A percentile compares a stretch with the other conserved stretches of the same genome.
Conservation (phyloP, 192 early-diverging fungal species). For the Coemansia reversa region DNA sequence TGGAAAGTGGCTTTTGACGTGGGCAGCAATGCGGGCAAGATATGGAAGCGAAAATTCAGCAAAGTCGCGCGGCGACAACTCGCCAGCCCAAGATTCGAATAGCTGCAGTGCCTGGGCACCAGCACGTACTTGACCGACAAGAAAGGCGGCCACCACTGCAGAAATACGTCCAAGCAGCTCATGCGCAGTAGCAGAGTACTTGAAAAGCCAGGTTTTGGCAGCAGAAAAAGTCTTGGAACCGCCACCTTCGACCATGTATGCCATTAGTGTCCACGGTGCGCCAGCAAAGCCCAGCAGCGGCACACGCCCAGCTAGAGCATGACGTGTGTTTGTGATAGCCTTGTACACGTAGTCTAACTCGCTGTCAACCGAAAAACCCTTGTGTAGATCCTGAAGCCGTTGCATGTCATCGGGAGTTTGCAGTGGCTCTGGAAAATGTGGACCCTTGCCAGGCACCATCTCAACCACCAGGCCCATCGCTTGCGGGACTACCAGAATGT, state of each 20-base stretch:
- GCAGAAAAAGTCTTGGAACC: constrained; percentile 87
- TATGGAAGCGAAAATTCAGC: constrained; percentile 88
- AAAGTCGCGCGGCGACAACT: constrained; percentile 82
- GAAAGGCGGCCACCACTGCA: constrained; percentile 80
- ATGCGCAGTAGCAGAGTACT: constrained; percentile 71
- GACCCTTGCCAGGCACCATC: constrained; percentile 90
- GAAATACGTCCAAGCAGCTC: constrained; percentile 77
- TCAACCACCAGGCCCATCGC: constrained; percentile 92
- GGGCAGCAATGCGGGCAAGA: constrained; percentile 71
- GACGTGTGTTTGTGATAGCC: constrained; percentile 91
- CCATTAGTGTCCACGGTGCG: constrained; percentile 98
- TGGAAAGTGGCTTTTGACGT: constrained; percentile 64
- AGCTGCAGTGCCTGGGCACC: constrained; percentile 97
- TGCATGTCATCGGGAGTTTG: constrained; percentile 65
- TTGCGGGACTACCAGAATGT: constrained; percentile 97
- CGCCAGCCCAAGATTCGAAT: constrained; percentile 97
- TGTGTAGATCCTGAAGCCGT: constrained; percentile 65
- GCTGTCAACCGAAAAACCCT: constrained; percentile 57
- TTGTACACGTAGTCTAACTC: constrained; percentile 89
- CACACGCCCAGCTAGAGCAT: constrained; percentile 76
- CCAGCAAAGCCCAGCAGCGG: constrained; percentile 96
- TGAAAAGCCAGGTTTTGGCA: constrained; percentile 90
- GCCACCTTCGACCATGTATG: constrained; percentile 98
- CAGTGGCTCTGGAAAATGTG: constrained; percentile 85
- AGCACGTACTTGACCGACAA: constrained; percentile 91